phyloP scores from a whole-genome alignment of 176 grass and related monocot species.

The Elaeis guineensis region DNA sequence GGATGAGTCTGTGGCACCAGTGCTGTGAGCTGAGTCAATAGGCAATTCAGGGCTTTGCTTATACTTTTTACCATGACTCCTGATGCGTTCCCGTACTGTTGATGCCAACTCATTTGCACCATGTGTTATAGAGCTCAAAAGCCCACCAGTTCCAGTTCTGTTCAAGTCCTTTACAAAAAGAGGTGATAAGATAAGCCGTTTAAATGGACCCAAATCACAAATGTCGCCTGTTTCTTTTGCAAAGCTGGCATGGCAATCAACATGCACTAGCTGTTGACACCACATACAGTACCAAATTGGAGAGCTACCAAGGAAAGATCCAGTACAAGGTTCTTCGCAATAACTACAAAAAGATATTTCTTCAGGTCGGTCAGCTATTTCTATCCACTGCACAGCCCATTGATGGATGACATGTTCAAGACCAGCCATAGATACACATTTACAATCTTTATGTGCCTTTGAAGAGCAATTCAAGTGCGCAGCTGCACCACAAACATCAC shows the following conservation, averaged over 20 bases:
- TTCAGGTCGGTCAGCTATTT: constrained; percentile 43
- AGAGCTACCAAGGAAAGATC: constrained; percentile 46
- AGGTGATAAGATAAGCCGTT: constrained; percentile 61
- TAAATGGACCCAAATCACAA: constrained; percentile 76
- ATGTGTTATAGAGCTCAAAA: constrained; percentile 62
- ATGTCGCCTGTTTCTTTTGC: constrained; percentile 68
- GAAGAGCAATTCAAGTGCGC: constrained; percentile 65
- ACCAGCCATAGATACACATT: constrained; percentile 70
- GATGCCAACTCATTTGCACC: constrained; percentile 79
- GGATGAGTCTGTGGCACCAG: constrained; percentile 20
- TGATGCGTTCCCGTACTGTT: constrained; percentile 57
- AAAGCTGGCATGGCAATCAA: constrained; percentile 74
- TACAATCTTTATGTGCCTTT: constrained; percentile 77
- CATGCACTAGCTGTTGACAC: constrained; percentile 73
- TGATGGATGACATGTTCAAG: constrained; percentile 66
- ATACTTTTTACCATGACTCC: constrained; percentile 44
- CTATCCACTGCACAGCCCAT: constrained; percentile 77
- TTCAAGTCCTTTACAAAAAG: constrained; percentile 66
- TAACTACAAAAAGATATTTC: constrained; percentile 73
- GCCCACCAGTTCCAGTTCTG: constrained; percentile 37
- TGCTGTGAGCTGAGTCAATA: constrained; percentile 31
- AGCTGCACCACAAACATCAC: constrained; percentile 62
- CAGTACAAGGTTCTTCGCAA: constrained; percentile 72
- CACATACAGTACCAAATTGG: constrained; percentile 92
- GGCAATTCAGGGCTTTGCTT: constrained; percentile 22